A percentile compares a stretch with the other conserved stretches of the same genome.
Evolutionary conservation across 1,284 basidiomycete species (phyloP).

Genomic region (Malassezia japonica): DNA sequence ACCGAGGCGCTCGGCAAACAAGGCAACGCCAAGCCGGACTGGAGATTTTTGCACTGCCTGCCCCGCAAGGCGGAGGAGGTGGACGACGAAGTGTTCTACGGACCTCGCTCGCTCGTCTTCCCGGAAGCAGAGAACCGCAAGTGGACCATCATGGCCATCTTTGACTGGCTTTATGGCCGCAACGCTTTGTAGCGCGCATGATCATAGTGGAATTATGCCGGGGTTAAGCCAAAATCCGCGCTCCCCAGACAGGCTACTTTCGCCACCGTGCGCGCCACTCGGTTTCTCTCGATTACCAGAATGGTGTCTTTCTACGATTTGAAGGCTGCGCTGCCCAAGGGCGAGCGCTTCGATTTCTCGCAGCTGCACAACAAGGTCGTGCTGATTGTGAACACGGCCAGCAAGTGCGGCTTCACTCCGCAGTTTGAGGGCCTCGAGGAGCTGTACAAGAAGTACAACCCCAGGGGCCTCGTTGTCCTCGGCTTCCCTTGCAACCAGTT

Average conservation of each 20-base stretch:
- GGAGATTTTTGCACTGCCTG: constrained; percentile 94
- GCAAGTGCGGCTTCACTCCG: constrained; percentile 59
- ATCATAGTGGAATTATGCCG: background rate
- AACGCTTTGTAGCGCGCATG: constrained; percentile 19
- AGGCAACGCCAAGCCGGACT: constrained; percentile 72
- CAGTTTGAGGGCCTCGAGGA: constrained; percentile 79
- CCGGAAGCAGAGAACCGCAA: constrained; percentile 48
- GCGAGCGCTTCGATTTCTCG: constrained; percentile 34
- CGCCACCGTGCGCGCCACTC: no score
- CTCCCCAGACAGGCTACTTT: no score
- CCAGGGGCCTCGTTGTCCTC: constrained; percentile 64
- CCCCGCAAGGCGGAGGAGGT: constrained; percentile 84
- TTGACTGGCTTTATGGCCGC: constrained; percentile 39
- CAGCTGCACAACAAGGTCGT: constrained; percentile 53
- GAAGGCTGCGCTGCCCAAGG: constrained; percentile 36
- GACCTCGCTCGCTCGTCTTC: constrained; percentile 42
- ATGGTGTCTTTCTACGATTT: constrained; percentile 46
- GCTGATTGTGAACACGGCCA: constrained; percentile 55
- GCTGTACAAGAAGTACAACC: constrained; percentile 73
- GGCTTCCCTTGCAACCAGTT: constrained; percentile 91
- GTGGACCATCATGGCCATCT: constrained; percentile 48
- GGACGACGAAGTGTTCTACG: constrained; percentile 46
- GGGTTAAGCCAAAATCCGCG: background rate
- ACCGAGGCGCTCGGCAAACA: constrained; percentile 59
- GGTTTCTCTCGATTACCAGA: no score